Base-by-base conservation (phyloP, 225 moss, liverwort and hornwort genomes). In the Marchantia polymorpha region DNA sequence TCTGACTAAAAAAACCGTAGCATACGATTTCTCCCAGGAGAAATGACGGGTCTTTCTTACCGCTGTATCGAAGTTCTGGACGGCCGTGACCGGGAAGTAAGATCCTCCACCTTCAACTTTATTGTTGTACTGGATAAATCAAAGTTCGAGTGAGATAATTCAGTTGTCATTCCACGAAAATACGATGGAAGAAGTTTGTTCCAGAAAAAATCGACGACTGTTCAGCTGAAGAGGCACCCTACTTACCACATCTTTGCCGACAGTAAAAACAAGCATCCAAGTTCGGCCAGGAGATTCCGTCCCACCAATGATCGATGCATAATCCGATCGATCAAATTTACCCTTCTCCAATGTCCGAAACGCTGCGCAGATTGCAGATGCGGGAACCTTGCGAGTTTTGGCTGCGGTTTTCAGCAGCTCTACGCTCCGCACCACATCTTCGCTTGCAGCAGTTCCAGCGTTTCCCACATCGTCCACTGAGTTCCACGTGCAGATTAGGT, bases 191-290 rank as follows among this genome's bases (percentile, higher is more conserved):
- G 61, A 22, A 23, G 9, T 6, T 6, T 61, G 0, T 22, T 22
- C 61, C 61, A 61, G 72, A 48, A 71, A 71, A 14, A 39, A 48
- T 48, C 52, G 50, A 12, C 22, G 48, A 48, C 39, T 39, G 39
- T 39, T 39, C 39, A 39, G 3, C 39, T 39, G 16, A 59, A 1
- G 16, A 10, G n/a, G 14, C 9, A 14, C 17, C 16, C 30, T 77
- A 63, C 74, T 50, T 87, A 99, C 94, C 88, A 89, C 60, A 0
- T 87, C 69, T 27, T 87, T 13, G 46, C 64, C 76, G n/a, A 76
- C 26, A 48, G 3, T 80, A 74, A 91, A 95, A 65, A 99, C n/a
- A 3, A 99, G 92, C 93, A 99, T 92, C 99, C 95, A 99, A 0
- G 90, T 91, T 54, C 93, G 81, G 7, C 93, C 95, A 0, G 92